Evolutionary conservation across 2,329 filamentous ascomycete genomes (phyloP).

Genomic region (Mollisiaceae sp.): DNA sequence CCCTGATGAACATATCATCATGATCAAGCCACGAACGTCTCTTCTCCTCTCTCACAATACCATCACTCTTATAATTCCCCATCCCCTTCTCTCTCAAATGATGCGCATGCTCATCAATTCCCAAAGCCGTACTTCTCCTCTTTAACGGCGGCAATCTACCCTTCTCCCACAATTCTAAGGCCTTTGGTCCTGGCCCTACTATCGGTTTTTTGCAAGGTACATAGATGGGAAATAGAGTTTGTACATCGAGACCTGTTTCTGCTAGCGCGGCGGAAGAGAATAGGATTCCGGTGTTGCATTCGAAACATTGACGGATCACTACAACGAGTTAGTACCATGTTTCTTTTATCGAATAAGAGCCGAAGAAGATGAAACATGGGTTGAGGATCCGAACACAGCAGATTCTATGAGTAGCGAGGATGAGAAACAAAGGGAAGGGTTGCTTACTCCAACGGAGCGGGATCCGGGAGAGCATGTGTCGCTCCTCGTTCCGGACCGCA

Average conservation of each 20-base stretch:
- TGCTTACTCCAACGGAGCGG: constrained; percentile 54
- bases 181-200: constrained; percentile 43
- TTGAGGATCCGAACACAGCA: too few relatives aligned
- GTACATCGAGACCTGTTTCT: constrained; percentile 49
- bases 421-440: too few relatives aligned
- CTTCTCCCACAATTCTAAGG: not conserved
- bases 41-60: too few relatives aligned
- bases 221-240: constrained; percentile 48
- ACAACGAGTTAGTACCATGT: too few relatives aligned
- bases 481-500: constrained; percentile 47
- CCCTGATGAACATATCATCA: not conserved
- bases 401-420: too few relatives aligned
- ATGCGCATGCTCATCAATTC: too few relatives aligned
- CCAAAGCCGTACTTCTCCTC: constrained; percentile 17
- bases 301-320: constrained; percentile 54
- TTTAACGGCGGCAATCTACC: constrained; percentile 16
- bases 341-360: too few relatives aligned
- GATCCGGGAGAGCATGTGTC: constrained; percentile 51
- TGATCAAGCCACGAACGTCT: too few relatives aligned
- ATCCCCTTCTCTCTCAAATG: too few relatives aligned
- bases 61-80: too few relatives aligned
- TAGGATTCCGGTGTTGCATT: constrained; percentile 52
- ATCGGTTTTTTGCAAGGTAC: constrained; percentile 40
- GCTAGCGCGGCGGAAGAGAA: constrained; percentile 48
- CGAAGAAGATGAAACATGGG: too few relatives aligned